Percentiles rank a stretch among this genome's conserved stretches.
Evolutionary conservation across 148 eudicot genomes (phyloP).

Genomic region (Drosera capensis): DNA sequence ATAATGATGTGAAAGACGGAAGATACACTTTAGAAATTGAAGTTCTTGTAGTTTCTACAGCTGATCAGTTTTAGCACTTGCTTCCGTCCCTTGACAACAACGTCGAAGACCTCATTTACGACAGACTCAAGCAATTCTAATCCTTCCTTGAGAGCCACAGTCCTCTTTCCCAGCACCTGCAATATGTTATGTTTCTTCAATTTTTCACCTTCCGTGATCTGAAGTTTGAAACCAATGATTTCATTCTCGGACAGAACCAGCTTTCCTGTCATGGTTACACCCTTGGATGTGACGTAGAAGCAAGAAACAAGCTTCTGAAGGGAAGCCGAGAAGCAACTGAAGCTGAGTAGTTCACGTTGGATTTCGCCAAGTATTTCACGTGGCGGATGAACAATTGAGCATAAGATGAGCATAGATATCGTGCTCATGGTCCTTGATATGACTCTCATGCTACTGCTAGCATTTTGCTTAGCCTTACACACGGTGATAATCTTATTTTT

Average conservation of each 20-base stretch:
- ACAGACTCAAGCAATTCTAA: conserved; percentile 19
- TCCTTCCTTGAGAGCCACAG: conserved; percentile 23
- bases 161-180: conserved; percentile 11
- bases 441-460: conserved; percentile 6
- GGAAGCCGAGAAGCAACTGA: conserved; percentile 10
- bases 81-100: conserved; percentile 22
- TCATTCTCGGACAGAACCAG: conserved; percentile 13
- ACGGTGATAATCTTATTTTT: conserved; percentile 7
- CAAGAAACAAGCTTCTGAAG: conserved; percentile 11
- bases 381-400: conserved; percentile 11
- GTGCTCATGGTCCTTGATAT: conserved; percentile 10
- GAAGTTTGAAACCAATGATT: conserved; percentile 13
- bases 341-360: background rate
- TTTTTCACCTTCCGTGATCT: conserved; percentile 3
- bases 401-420: conserved; percentile 13
- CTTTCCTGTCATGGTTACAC: conserved; percentile 1
- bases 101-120: conserved; percentile 24
- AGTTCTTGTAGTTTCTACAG: conserved; percentile 4
- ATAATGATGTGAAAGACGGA: too few relatives aligned
- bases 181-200: background rate
- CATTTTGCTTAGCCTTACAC: conserved; percentile 3
- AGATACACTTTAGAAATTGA: conserved; percentile 4
- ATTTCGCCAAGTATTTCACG: too few relatives aligned
- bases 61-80: conserved; percentile 12
- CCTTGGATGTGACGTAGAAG: conserved; percentile 3